Evolutionary conservation across 495 filamentous ascomycete genomes (phyloP).

Genomic region (Collariella sp.): DNA sequence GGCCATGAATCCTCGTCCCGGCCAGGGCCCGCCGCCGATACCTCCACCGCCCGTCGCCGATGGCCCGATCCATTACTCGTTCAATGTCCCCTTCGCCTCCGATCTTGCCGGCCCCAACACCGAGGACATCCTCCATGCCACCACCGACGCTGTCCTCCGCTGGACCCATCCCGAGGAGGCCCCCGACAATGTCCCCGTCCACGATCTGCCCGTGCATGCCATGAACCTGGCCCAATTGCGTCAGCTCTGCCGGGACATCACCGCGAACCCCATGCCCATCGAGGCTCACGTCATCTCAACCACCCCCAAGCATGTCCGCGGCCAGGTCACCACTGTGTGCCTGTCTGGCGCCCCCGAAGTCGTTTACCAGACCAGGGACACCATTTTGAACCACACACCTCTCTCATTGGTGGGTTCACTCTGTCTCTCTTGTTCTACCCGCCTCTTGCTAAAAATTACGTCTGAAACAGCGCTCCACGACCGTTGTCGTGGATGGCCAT

Average conservation of each 20-base stretch:
- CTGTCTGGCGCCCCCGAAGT: constrained; percentile 75
- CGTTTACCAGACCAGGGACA: constrained; percentile 76
- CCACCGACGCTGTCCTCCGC: constrained; percentile 65
- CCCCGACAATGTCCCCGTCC: constrained; percentile 68
- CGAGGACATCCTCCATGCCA: constrained; percentile 87
- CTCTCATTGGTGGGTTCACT: constrained; percentile 67
- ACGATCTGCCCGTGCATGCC: constrained; percentile 81
- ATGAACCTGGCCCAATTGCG: constrained; percentile 72
- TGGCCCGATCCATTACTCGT: constrained; percentile 62
- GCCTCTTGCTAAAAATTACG: constrained; percentile 11
- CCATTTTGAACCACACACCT: constrained; percentile 76
- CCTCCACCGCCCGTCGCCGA: constrained; percentile 54
- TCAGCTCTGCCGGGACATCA: constrained; percentile 68
- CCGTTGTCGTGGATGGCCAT: constrained; percentile 83
- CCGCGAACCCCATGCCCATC: constrained; percentile 54
- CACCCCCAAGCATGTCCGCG: constrained; percentile 65
- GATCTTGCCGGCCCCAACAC: constrained; percentile 82
- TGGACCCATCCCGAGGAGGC: constrained; percentile 89
- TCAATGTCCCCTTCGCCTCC: constrained; percentile 92
- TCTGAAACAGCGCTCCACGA: constrained; percentile 65
- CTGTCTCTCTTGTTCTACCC: not conserved
- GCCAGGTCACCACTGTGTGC: constrained; percentile 82
- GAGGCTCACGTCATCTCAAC: constrained; percentile 76
- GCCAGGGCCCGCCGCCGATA: constrained; percentile 55
- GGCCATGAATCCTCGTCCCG: constrained; percentile 47